These are phyloP conservation scores for Cenchrus purpureus DNA, from an alignment of 176 grass and related monocot species.

Conservation along the genomic window DNA sequence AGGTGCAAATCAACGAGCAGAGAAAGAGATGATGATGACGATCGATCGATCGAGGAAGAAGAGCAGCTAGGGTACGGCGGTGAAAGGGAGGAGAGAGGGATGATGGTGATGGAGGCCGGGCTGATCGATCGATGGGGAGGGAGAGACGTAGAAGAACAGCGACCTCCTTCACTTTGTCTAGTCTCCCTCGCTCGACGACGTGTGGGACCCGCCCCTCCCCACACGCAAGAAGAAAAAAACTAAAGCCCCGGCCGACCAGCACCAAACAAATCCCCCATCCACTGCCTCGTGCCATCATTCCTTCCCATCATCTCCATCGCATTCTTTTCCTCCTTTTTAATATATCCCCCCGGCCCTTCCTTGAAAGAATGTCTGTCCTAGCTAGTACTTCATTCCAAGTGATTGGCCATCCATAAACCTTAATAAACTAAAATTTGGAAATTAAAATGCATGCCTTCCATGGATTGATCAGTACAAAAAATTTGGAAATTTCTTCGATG, in stretches of 20 bases:
- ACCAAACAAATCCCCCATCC: constrained; percentile 62
- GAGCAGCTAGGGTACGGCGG: constrained; percentile 26
- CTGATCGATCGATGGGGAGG: not conserved
- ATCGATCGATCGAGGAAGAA: constrained; percentile 5
- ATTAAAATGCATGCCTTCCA: no score
- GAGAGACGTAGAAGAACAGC: constrained; percentile 67
- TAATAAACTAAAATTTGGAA: no score
- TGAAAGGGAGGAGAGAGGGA: not conserved
- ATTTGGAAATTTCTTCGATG: no score
- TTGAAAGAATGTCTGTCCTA: not conserved
- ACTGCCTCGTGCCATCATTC: constrained; percentile 56
- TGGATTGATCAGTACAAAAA: no score
- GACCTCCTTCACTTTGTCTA: constrained; percentile 32
- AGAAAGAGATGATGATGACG: not conserved
- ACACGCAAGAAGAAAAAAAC: not conserved
- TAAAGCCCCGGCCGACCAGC: constrained; percentile 24
- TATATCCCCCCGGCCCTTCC: not conserved
- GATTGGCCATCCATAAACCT: no score
- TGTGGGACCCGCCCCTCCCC: constrained; percentile 28
- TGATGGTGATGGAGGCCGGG: not conserved
- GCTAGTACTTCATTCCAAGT: not conserved
- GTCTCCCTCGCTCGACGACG: not conserved
- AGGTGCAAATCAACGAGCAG: not conserved
- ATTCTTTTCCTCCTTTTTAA: not conserved
- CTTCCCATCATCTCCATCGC: constrained; percentile 35